Percentiles rank a stretch among this genome's conserved stretches.
phyloP scores from a whole-genome alignment of 1,284 basidiomycete species.

The Athelia sp. region DNA sequence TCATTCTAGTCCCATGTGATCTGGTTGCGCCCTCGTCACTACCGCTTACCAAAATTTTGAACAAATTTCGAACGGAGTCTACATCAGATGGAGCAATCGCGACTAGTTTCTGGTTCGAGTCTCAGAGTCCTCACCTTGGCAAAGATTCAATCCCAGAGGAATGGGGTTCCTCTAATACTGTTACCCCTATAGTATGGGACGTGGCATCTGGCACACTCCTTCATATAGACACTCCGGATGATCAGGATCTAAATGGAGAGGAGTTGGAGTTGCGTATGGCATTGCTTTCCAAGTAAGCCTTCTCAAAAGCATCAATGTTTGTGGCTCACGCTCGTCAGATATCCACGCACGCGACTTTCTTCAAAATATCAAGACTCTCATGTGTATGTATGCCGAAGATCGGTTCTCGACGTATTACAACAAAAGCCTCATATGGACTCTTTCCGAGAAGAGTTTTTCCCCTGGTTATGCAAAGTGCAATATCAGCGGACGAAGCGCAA shows the following conservation, averaged over 20 bases:
- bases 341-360: conserved; percentile 70
- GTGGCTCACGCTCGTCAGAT: conserved; percentile 37
- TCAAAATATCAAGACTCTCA: conserved; percentile 79
- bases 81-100: conserved; percentile 64
- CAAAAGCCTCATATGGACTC: conserved; percentile 71
- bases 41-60: conserved; percentile 65
- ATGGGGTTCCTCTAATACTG: conserved; percentile 46
- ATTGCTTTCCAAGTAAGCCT: conserved; percentile 55
- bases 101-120: conserved; percentile 76
- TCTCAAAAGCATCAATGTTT: conserved; percentile 1
- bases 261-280: conserved; percentile 72
- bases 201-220: conserved; percentile 62
- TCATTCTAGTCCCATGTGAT: conserved; percentile 90
- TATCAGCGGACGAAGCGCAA: conserved; percentile 58
- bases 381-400: conserved; percentile 80
- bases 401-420: conserved; percentile 69
- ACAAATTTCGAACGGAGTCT: conserved; percentile 75
- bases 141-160: conserved; percentile 57
- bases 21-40: conserved; percentile 76
- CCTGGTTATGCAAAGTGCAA: conserved; percentile 84
- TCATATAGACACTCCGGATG: conserved; percentile 64
- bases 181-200: conserved; percentile 61
- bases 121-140: conserved; percentile 34
- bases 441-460: conserved; percentile 82
- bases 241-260: conserved; percentile 61